Evolutionary conservation across 2,329 filamentous ascomycete species (phyloP).

Genomic region (Sporothrix protearum): DNA sequence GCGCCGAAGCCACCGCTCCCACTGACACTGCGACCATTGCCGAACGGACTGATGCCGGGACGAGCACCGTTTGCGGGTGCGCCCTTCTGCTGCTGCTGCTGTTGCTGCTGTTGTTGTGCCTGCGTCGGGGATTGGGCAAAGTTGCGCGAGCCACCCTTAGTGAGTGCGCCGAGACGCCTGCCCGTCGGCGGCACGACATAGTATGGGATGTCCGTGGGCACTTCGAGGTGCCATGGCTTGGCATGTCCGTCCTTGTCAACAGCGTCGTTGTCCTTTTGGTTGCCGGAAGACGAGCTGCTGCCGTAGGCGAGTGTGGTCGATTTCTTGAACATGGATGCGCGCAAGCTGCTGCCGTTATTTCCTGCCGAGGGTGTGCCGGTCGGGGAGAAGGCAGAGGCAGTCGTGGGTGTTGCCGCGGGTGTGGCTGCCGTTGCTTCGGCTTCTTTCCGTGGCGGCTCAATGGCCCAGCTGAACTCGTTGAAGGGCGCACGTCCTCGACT

Average conservation of each 20-base stretch:
- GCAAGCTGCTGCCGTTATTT: slow-evolving; percentile 24
- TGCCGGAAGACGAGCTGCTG: not conserved
- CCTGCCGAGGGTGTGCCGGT: not conserved
- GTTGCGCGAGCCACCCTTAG: slow-evolving; percentile 19
- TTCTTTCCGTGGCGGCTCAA: slow-evolving; percentile 20
- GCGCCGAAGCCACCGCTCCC: not conserved
- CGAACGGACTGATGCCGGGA: not conserved
- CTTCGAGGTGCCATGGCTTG: slow-evolving; percentile 25
- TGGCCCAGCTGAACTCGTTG: slow-evolving; percentile 23
- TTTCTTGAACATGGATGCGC: slow-evolving; percentile 27
- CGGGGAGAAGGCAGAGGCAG: not conserved
- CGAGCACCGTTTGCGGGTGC: not conserved
- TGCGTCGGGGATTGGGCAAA: not conserved
- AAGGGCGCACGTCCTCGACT: slow-evolving; percentile 24
- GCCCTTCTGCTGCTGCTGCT: not conserved
- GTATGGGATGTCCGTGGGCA: slow-evolving; percentile 22
- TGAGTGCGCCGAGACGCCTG: slow-evolving; percentile 21
- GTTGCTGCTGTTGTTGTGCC: not conserved
- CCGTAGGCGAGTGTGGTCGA: slow-evolving; percentile 7
- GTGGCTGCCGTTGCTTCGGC: not conserved
- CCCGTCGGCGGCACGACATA: slow-evolving; percentile 23
- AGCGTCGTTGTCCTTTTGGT: not conserved
- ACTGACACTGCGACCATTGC: slow-evolving; percentile 6
- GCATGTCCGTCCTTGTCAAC: slow-evolving; percentile 22
- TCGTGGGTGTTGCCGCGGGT: not conserved